Conservation (phyloP, 73 alveolate species). For the Diophrys sp. region DNA sequence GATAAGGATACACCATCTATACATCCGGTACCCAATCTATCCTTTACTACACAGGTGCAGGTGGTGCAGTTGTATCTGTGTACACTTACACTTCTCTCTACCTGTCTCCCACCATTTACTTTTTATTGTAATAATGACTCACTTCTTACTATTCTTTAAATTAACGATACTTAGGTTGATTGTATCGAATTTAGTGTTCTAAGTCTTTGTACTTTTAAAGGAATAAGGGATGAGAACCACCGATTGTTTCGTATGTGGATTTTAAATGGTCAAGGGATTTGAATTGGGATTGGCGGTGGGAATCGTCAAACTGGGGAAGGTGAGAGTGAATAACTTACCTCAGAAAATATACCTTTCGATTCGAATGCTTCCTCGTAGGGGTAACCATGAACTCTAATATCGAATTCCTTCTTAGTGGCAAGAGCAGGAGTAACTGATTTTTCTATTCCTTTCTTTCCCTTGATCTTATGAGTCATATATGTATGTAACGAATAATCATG, state of each 20-base stretch:
- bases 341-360: background rate
- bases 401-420: background rate
- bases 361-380: background rate
- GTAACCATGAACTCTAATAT: background rate
- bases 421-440: background rate
- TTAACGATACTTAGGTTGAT: background rate
- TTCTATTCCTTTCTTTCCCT: background rate
- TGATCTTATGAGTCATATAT: background rate
- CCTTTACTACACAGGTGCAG: background rate
- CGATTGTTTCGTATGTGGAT: background rate
- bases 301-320: background rate
- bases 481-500: background rate
- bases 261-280: background rate
- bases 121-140: background rate
- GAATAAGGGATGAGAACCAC: background rate
- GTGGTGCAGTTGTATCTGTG: background rate
- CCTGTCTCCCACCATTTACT: background rate
- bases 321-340: too few species aligned
- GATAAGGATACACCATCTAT: background rate
- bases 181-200: background rate
- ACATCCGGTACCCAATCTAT: background rate
- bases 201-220: background rate
- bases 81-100: background rate
- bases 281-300: background rate
- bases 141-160: background rate